These are phyloP conservation scores for Xylaria sp. DNA, from an alignment of 2,329 filamentous ascomycete species.

Conservation along the genomic window DNA sequence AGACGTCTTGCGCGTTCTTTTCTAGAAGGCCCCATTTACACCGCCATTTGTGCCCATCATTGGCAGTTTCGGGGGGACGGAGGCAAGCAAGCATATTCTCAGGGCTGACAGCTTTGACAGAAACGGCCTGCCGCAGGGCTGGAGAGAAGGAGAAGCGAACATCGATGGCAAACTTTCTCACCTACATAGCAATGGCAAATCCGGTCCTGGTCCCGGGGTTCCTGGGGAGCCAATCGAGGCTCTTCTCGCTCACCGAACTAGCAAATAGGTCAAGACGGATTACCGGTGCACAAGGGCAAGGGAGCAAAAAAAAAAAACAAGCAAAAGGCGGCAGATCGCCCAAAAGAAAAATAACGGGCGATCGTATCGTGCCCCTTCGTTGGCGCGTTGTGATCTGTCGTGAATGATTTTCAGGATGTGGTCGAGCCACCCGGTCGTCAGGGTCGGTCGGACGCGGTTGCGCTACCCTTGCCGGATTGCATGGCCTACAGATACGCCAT, in stretches of 20 bases:
- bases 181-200: not conserved
- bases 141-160: not conserved
- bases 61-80: too few relatives aligned
- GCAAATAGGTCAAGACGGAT: not conserved
- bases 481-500: too few relatives aligned
- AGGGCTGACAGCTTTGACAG: not conserved
- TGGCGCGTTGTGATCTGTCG: not conserved
- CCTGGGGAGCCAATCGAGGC: conserved; percentile 3
- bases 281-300: not conserved
- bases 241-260: conserved; percentile 1
- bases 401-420: not conserved
- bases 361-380: too few relatives aligned
- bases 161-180: not conserved
- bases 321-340: not conserved
- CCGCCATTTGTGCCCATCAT: not conserved
- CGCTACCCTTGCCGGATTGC: not conserved
- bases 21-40: not conserved
- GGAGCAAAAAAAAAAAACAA: not conserved
- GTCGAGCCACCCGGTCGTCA: too few relatives aligned
- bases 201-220: too few relatives aligned
- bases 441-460: too few relatives aligned
- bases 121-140: not conserved
- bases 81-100: not conserved
- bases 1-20: not conserved
- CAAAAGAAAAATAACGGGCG: conserved; percentile 4